Base-by-base conservation (phyloP, 2,329 filamentous ascomycete genomes). In the Lachnellula hyalina region DNA sequence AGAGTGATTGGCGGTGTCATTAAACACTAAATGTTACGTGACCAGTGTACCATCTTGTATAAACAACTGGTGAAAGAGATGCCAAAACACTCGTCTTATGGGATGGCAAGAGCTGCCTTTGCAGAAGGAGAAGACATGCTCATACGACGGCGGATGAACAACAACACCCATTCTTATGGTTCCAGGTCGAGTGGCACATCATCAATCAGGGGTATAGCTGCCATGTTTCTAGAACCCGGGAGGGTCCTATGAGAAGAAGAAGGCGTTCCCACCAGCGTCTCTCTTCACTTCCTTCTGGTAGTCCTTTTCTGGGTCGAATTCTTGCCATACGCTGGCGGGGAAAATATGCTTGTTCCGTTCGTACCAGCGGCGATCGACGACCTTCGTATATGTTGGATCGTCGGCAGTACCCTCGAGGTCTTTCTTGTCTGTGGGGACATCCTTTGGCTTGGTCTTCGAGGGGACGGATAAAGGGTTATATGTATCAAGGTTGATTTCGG, bases 291-390 rank as follows among this genome's bases (percentile, higher is more conserved):
- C 84, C 61, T 77, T 80, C 67, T 83, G 81, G 74, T 96, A 96
- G 65, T 96, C 89, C 71, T 88, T 89, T 58, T 90, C 89, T 0
- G 91, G 87, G 62, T 96, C 92, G 70, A 96, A 99, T 60, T 96
- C 89, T 65, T 92, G 90, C 94, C 94, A 99, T 47, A 93, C 82
- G 69, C 90, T 97, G 19, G 93, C 93, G 0, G 94, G 94, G 70
- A 93, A 99, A 55, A 99, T 97, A 72, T 99, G 94, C 73, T 97
- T 99, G 71, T 97, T 96, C 67, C 86, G 83, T 75, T 96, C 91
- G 70, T 96, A 99, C 94, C 94, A 99, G 57, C 94, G 79, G 57
- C 94, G 82, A 74, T 99, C 93, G 4, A 99, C 93, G 3, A 99
- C 92, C 70, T 96, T 97, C 3, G 93, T 97, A 59, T 88, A 73